Percentiles rank a stretch among this genome's conserved stretches.
These are phyloP conservation scores for Talaromyces sp. DNA, from an alignment of 2,329 filamentous ascomycete genomes.

Conservation along the genomic window DNA sequence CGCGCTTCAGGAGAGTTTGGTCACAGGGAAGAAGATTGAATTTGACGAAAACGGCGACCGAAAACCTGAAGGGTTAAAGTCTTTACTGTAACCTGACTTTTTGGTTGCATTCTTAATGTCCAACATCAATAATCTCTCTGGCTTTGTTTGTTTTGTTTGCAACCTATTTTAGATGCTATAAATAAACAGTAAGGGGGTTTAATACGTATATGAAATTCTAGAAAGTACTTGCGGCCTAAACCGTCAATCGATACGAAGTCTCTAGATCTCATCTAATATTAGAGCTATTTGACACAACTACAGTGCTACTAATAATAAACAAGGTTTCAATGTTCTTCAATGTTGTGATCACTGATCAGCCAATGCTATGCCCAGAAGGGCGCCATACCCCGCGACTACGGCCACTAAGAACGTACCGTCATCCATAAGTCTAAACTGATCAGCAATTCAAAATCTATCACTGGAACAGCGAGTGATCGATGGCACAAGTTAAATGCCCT, in stretches of 20 bases:
- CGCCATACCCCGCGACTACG: background rate
- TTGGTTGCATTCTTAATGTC: too few species aligned
- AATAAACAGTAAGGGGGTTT: background rate
- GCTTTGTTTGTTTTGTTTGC: too few species aligned
- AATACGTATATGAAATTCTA: background rate
- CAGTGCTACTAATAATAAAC: background rate
- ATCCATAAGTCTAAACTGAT: background rate
- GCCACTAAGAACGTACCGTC: background rate
- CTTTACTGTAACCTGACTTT: background rate
- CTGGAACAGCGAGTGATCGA: background rate
- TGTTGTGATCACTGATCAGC: background rate
- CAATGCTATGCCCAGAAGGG: background rate
- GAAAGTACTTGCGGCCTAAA: background rate
- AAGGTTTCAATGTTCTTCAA: background rate
- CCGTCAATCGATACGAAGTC: background rate
- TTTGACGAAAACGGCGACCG: slow-evolving; percentile 46
- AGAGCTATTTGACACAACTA: background rate
- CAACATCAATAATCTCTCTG: too few species aligned
- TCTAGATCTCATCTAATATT: background rate
- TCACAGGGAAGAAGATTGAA: slow-evolving; percentile 51
- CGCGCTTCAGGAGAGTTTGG: slow-evolving; percentile 54
- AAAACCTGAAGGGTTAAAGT: background rate
- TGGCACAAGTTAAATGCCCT: background rate
- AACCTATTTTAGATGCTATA: too few species aligned
- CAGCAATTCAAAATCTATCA: background rate